Base-by-base conservation (phyloP, 345 rosid genomes). In the Cardamine chenopodiifolia region DNA sequence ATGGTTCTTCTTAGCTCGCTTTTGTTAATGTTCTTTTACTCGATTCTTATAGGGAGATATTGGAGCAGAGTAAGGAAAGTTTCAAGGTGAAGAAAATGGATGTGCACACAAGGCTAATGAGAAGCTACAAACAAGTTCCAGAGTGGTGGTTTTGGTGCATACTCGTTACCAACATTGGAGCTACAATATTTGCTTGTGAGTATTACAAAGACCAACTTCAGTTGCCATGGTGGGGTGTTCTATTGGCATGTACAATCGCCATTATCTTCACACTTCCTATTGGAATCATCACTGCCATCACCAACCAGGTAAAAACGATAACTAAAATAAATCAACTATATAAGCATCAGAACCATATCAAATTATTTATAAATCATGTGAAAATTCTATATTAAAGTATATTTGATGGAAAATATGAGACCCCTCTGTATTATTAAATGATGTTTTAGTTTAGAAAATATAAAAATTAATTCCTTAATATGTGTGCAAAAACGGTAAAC, bases 201-300 rank as follows among this genome's bases (percentile, higher is more conserved):
- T 92, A 89, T 82, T 95, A 86, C 82, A 92, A 79, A 54, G 85
- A 85, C 7, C 97, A 92, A 81, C 99, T 95, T 76, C 98, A 92
- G 28, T 69, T 92, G 61, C 99, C 98, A 4, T 95, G 99, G 99
- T 95, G 99, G 98, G 99, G 98, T 49, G 98, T 92, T 58, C 47
- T 92, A n/a, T 77, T 95, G 47, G 99, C 99, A 4, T 95, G 97
- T 66, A 72, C 57, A 18, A 75, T 95, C 50, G 99, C 99, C 74
- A 85, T 95, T 63, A 12, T 80, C 8, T 92, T 95, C 83, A 92
- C 98, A 50, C 97, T 95, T 68, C 99, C 99, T 8, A 86, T 92
- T 4, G 99, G 98, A 15, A 90, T 92, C 78, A 89, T 95, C 74
- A 95, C 98, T 1, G 98, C 99, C 59, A 90, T 90, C 64, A 95